Base-by-base conservation (phyloP, 768 basidiomycete genomes). In the Mycena filopes region DNA sequence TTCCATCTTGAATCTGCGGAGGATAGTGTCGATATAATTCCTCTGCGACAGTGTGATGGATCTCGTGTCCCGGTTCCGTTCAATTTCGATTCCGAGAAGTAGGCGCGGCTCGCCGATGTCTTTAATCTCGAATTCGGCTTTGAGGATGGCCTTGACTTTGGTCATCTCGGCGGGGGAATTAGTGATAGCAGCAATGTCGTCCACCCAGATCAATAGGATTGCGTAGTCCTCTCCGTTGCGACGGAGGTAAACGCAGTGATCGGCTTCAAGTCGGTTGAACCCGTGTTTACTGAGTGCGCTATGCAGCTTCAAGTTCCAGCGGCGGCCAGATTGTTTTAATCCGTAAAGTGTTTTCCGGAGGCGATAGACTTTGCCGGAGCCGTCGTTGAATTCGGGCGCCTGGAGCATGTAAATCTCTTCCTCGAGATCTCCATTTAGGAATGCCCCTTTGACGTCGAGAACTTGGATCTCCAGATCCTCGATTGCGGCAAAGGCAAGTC, bases 381-480 rank as follows among this genome's bases (percentile, higher is more conserved):
- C n/a, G 15, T 28, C 31, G 23, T 25, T 26, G 31, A 10, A 60
- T 7, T 49, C 58, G n/a, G 18, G 26, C 7, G 58, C 48, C 25
- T 60, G 58, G 21, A 28, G 48, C 58, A 51, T 43, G 18, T 28
- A 51, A 31, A 60, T 43, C 1, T 29, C 1, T n/a, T 60, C 48
- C 6, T 48, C 45, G 28, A 60, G 48, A 18, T 60, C 38, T 0
- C 58, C 41, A 43, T 60, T 60, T 4, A 60, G 31, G 38, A 38
- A 58, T 11, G 57, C 57, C 1, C 33, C 47, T 11, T 48, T 49
- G 33, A 58, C n/a, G 38, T 58, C 58, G 15, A 60, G 13, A n/a
- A 31, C 26, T 26, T 60, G 58, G 29, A 60, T 31, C 42, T 60
- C 49, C 25, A 21, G 18, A 42, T 60, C 40, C 18, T n/a, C n/a